A percentile compares a stretch with the other conserved stretches of the same genome.
Evolutionary conservation across 345 rosid species (phyloP).

Genomic region (Acer yangbiense): DNA sequence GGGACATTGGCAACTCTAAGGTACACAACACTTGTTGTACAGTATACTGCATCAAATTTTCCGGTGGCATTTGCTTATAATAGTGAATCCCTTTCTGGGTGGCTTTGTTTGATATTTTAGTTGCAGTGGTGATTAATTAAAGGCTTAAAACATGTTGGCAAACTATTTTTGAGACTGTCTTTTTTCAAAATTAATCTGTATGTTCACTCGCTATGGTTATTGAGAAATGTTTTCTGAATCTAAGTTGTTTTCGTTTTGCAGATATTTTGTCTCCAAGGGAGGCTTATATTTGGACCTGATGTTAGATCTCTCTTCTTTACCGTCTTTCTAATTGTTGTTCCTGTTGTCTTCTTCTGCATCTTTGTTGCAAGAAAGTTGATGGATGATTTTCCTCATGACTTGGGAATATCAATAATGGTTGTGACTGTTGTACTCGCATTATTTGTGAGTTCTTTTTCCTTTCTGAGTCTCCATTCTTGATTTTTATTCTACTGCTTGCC

Average conservation of each 20-base stretch:
- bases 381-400: conserved; percentile 66
- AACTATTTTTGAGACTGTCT: not conserved
- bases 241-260: conserved; percentile 35
- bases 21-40: not conserved
- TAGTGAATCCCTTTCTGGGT: not conserved
- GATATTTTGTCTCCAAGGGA: conserved; percentile 72
- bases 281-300: conserved; percentile 98
- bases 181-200: not conserved
- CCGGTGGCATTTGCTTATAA: too few species aligned
- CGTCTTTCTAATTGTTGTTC: conserved; percentile 68
- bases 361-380: conserved; percentile 73
- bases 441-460: conserved; percentile 53
- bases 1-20: conserved; percentile 1
- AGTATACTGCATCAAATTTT: too few species aligned
- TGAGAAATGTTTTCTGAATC: conserved; percentile 12
- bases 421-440: conserved; percentile 48
- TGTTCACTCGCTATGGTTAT: not conserved
- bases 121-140: not conserved
- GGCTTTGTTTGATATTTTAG: not conserved
- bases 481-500: conserved; percentile 3
- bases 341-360: conserved; percentile 69
- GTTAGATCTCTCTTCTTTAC: conserved; percentile 65
- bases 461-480: conserved; percentile 14
- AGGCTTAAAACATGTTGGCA: not conserved
- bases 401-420: conserved; percentile 67